A percentile compares a stretch with the other conserved stretches of the same genome.
phyloP scores from a whole-genome alignment of 805 yeast species.

The Candida sphagnicola region DNA sequence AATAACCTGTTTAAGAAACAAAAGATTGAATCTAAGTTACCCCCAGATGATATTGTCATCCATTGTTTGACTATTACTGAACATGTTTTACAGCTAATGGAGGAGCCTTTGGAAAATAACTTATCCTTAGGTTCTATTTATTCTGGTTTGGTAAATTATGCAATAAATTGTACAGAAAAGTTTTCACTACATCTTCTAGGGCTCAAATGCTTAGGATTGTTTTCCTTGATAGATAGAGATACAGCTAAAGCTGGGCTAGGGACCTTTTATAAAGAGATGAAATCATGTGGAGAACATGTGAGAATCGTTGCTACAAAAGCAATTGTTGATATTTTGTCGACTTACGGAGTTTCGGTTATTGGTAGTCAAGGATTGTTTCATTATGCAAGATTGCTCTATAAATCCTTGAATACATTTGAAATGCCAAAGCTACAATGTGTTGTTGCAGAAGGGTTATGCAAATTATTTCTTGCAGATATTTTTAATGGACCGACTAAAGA shows the following conservation, averaged over 20 bases:
- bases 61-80: conserved; percentile 69
- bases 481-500: conserved; percentile 41
- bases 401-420: conserved; percentile 53
- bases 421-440: conserved; percentile 68
- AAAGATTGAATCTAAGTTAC: conserved; percentile 35
- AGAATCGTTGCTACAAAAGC: conserved; percentile 62
- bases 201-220: conserved; percentile 71
- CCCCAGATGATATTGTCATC: conserved; percentile 45
- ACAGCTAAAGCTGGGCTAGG: conserved; percentile 66
- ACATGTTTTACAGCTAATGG: conserved; percentile 63
- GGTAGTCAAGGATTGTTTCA: conserved; percentile 5
- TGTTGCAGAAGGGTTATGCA: conserved; percentile 84
- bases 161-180: conserved; percentile 50
- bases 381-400: conserved; percentile 61
- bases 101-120: conserved; percentile 62
- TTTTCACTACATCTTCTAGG: conserved; percentile 61
- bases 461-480: conserved; percentile 73
- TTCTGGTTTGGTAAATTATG: conserved; percentile 75
- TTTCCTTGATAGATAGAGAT: conserved; percentile 62
- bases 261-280: conserved; percentile 62
- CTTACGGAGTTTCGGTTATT: conserved; percentile 56
- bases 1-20: conserved; percentile 17
- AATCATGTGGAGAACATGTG: conserved; percentile 61
- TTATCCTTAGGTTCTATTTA: conserved; percentile 64
- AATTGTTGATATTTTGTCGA: conserved; percentile 72